Percentiles rank a stretch among this genome's conserved stretches.
Evolutionary conservation across 345 rosid genomes (phyloP).

Genomic region (Firmiana major): DNA sequence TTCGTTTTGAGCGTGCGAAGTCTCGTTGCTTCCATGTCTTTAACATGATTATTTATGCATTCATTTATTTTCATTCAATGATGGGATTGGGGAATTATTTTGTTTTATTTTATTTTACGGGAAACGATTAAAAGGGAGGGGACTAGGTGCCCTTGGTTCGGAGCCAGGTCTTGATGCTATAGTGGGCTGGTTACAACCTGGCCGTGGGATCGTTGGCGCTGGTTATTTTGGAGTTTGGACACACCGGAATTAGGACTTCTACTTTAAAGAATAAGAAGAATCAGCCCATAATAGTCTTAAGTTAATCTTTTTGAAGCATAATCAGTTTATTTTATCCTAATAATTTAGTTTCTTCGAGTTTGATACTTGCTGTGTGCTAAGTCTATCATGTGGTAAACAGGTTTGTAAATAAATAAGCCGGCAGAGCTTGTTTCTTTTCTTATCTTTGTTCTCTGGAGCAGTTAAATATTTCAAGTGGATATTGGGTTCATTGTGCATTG

Average conservation of each 20-base stretch:
- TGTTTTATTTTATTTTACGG: not conserved
- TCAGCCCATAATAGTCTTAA: not conserved
- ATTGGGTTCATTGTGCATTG: not conserved
- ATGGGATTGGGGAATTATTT: not conserved
- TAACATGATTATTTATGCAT: not conserved
- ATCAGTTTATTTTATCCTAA: not conserved
- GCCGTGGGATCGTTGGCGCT: not conserved
- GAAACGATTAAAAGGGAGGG: not conserved
- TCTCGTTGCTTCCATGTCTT: not conserved
- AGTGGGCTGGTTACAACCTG: not conserved
- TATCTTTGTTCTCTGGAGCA: not conserved
- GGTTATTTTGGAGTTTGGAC: not conserved
- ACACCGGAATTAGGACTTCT: not conserved
- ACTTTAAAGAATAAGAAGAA: not conserved
- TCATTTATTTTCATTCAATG: not conserved
- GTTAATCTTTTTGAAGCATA: not conserved
- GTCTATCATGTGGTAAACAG: not conserved
- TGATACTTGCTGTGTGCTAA: not conserved
- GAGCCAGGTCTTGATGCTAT: not conserved
- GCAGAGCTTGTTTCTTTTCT: not conserved
- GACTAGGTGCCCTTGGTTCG: not conserved
- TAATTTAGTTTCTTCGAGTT: conserved; percentile 2
- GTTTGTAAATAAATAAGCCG: not conserved
- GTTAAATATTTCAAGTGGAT: not conserved
- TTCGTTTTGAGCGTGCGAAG: not conserved